A percentile compares a stretch with the other conserved stretches of the same genome.
These are phyloP conservation scores for Suillus clintonianus DNA, from an alignment of 768 basidiomycete genomes.

Conservation along the genomic window DNA sequence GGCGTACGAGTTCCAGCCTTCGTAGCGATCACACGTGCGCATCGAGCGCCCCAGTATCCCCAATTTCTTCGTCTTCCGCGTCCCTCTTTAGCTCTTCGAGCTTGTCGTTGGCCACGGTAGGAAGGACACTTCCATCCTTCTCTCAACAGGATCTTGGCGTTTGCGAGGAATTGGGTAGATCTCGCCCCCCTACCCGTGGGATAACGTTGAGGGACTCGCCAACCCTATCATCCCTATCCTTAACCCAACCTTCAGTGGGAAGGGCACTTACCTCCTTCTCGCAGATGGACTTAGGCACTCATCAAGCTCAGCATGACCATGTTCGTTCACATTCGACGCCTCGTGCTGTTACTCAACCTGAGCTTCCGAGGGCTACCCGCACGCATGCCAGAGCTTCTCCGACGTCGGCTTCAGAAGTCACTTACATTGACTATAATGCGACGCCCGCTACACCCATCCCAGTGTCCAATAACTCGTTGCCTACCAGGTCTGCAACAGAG, in stretches of 20 bases:
- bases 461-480: slow-evolving; percentile 16
- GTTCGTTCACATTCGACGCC: slow-evolving; percentile 3
- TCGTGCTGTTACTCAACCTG: neutral
- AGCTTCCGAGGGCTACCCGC: neutral
- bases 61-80: slow-evolving; percentile 27
- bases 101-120: slow-evolving; percentile 22
- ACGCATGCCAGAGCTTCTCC: slow-evolving; percentile 19
- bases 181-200: slow-evolving; percentile 17
- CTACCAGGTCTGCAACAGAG: slow-evolving; percentile 32
- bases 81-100: slow-evolving; percentile 27
- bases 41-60: slow-evolving; percentile 35
- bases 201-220: slow-evolving; percentile 11
- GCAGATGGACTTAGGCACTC: neutral
- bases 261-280: slow-evolving; percentile 5
- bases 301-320: neutral
- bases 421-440: slow-evolving; percentile 30
- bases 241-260: slow-evolving; percentile 1
- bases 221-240: neutral
- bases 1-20: slow-evolving; percentile 31
- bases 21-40: slow-evolving; percentile 28
- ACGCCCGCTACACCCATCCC: slow-evolving; percentile 23
- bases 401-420: slow-evolving; percentile 10
- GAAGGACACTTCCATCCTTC: slow-evolving; percentile 3
- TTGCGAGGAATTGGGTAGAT: slow-evolving; percentile 23
- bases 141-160: slow-evolving; percentile 12